phyloP scores from a whole-genome alignment of 495 filamentous ascomycete species.

The Aspergillus baeticus region DNA sequence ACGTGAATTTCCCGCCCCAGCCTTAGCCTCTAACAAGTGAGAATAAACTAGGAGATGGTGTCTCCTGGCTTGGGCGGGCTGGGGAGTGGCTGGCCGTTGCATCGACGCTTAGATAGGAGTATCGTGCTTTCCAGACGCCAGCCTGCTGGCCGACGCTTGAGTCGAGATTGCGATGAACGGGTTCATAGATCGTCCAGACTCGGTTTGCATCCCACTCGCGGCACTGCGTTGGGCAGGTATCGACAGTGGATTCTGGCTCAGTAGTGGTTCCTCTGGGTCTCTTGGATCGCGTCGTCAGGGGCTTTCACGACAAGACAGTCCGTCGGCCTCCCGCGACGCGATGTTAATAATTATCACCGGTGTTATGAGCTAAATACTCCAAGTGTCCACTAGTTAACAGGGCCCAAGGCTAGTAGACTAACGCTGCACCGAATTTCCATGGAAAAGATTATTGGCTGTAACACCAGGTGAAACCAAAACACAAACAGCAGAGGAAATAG shows the following conservation, averaged over 20 bases:
- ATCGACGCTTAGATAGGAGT: not conserved
- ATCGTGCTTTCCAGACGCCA: too few species aligned
- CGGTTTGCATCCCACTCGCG: conserved; percentile 14
- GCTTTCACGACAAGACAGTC: too few species aligned
- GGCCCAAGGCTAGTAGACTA: not conserved
- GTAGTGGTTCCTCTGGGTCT: too few species aligned
- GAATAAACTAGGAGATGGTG: not conserved
- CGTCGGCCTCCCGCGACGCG: too few species aligned
- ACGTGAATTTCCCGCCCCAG: conserved; percentile 8
- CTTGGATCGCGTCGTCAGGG: conserved; percentile 1
- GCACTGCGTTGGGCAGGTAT: conserved; percentile 18
- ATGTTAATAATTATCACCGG: too few species aligned
- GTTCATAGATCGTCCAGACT: conserved; percentile 3
- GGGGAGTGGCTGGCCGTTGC: conserved; percentile 8
- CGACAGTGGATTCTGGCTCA: conserved; percentile 10
- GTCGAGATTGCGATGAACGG: too few species aligned
- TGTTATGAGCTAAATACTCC: too few species aligned
- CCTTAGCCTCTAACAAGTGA: not conserved
- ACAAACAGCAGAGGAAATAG: not conserved
- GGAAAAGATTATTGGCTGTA: not conserved
- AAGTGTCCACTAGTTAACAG: not conserved
- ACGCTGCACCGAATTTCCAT: conserved; percentile 1
- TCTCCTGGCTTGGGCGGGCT: not conserved
- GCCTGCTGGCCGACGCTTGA: too few species aligned
- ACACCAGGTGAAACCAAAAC: not conserved